Evolutionary conservation across 768 basidiomycete genomes (phyloP), one percentile per base, ranked within the genome.

Genomic region (Astraeus odoratus): DNA sequence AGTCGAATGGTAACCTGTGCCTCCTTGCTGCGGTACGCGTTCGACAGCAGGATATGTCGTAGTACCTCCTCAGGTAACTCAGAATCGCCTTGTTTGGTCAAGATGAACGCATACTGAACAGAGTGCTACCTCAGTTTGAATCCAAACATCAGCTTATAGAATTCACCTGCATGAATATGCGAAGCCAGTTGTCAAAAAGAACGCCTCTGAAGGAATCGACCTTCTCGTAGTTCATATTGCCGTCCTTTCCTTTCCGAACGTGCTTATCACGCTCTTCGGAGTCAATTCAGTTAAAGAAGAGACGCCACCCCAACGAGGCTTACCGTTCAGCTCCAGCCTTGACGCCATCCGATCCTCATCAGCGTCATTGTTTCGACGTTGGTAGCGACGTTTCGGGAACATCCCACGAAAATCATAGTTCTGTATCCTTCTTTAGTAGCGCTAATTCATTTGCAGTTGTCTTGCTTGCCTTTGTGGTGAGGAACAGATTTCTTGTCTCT

Each of bases 101-200:
- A 65, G 6, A 82, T 64, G 62, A 92, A 89, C 33, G 80, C 73
- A 57, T 89, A 88, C 91, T 94, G 51, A 39, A 47, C 18, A 10
- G 19, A 12, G 50, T 35, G 16, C 15, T n/a, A 31, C 12, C 33
- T 36, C 8, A 12, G 7, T 16, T n/a, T 16, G 54, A 49, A 31
- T 46, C 15, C 13, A 23, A 10, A n/a, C 5, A 9, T 4, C 4
- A 24, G 20, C 15, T 27, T 39, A n/a, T 18, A 26, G 30, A 31
- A 6, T 42, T 44, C 42, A 91, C 95, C 73, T 93, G 86, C 70
- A 96, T 79, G 58, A 92, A 81, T 31, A 97, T 56, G 13, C 73
- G 71, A 39, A 95, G 60, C 95, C 95, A 99, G 42, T 86, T 80
- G 44, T 86, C 84, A 53, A 91, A 90, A 3, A 72, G 72, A 27